Conservation (phyloP, 495 filamentous ascomycete species). For the Parmelia sp. region DNA sequence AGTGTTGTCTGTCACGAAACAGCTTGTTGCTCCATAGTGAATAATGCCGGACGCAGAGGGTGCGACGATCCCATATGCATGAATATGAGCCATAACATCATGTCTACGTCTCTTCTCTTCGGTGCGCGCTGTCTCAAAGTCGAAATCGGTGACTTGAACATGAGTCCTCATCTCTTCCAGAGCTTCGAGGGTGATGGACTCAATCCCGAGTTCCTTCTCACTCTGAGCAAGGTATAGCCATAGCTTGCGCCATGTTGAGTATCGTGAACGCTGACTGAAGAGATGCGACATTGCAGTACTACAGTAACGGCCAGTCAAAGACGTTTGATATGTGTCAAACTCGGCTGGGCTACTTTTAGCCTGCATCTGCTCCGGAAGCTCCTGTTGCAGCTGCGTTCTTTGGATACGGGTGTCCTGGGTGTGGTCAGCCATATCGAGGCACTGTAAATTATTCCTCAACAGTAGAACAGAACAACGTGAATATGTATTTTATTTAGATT, state of each 20-base stretch:
- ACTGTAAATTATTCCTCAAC: neutral
- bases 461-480: neutral
- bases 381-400: neutral
- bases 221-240: constrained; percentile 83
- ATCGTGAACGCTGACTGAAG: constrained; percentile 66
- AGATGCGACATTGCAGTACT: constrained; percentile 29
- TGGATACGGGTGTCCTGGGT: neutral
- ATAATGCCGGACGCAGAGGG: constrained; percentile 84
- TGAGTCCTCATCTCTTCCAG: constrained; percentile 69
- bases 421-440: neutral
- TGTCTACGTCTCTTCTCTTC: constrained; percentile 74
- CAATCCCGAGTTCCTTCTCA: constrained; percentile 61
- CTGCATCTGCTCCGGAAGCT: neutral
- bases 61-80: constrained; percentile 63
- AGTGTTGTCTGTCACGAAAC: constrained; percentile 68
- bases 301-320: constrained; percentile 1
- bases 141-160: constrained; percentile 67
- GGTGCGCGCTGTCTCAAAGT: constrained; percentile 66
- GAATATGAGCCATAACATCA: constrained; percentile 68
- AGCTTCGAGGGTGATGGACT: constrained; percentile 61
- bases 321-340: neutral
- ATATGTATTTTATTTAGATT: neutral
- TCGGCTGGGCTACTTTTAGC: neutral
- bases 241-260: constrained; percentile 69
- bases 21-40: constrained; percentile 62